Evolutionary conservation across 805 yeast genomes (phyloP), one percentile per base, ranked within the genome.

Genomic region (Saturnispora silvae): DNA sequence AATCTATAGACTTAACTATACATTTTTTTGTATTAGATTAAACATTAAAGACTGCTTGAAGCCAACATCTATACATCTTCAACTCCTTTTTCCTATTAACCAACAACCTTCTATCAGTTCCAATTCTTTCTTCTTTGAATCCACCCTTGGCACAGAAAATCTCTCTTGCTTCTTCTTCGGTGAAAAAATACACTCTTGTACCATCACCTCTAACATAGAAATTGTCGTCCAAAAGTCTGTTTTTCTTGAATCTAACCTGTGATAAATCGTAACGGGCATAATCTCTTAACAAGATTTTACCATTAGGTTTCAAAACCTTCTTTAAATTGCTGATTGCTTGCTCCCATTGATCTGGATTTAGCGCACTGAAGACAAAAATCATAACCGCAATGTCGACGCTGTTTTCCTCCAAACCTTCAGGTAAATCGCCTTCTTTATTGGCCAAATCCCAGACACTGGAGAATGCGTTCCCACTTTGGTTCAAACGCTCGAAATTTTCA

Each of bases 181-280:
- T 84, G 64, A 92, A 92, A 63, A 92, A 92, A 57, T 92, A 92
- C 10, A 92, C 98, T 48, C 98, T 68, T 0, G 98, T 92, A 33
- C 98, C 98, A 56, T 92, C 98, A 27, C 98, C 98, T 52, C 98
- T 74, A 27, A 87, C 85, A 59, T 92, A 92, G 53, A 92, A 92
- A 58, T 92, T 87, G 40, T 89, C 96, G 38, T 84, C 95, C 38
- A 92, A 57, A 20, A 84, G 60, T 49, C 97, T 72, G 33, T 83
- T 81, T 56, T 81, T 82, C 60, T 92, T 92, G 65, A 89, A 86
- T 49, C 98, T 63, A 38, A 92, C 80, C 55, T 92, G 98, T 0
- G 98, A 95, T 58, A 92, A 65, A 59, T 92, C 98, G 53, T 89
- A 92, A 45, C 96, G 71, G 2, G 96, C 97, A 54, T 92, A 92